A percentile compares a stretch with the other conserved stretches of the same genome.
These are phyloP conservation scores for Moesziomyces globuligerus DNA, from an alignment of 1,284 basidiomycete genomes.

Conservation along the genomic window DNA sequence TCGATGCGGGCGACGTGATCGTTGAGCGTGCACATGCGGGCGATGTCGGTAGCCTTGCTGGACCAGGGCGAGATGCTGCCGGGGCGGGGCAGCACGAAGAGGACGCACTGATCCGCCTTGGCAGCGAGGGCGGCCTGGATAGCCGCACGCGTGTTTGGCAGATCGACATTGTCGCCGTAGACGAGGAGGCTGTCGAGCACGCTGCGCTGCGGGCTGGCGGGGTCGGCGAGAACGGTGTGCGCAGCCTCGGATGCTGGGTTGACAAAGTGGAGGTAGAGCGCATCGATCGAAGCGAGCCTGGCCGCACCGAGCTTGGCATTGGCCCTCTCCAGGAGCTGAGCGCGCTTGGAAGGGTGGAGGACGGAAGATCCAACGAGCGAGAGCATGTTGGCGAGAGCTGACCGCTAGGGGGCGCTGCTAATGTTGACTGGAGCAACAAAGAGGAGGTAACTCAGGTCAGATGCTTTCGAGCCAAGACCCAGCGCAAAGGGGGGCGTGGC, in stretches of 20 bases:
- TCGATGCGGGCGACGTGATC: conserved; percentile 81
- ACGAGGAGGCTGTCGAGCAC: conserved; percentile 81
- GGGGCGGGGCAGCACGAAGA: conserved; percentile 61
- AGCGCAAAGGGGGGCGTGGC: too few relatives aligned
- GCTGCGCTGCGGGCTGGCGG: conserved; percentile 70
- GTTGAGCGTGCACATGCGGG: conserved; percentile 79
- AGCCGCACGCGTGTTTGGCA: conserved; percentile 70
- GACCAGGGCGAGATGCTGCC: conserved; percentile 89
- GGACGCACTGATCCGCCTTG: conserved; percentile 68
- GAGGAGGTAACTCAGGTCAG: too few relatives aligned
- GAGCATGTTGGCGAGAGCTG: conserved; percentile 42
- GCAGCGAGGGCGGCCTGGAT: conserved; percentile 66
- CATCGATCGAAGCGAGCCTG: conserved; percentile 76
- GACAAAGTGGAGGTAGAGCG: conserved; percentile 87
- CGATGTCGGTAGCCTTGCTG: conserved; percentile 95
- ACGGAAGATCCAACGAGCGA: conserved; percentile 67
- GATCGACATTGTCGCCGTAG: conserved; percentile 83
- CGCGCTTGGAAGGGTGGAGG: conserved; percentile 73
- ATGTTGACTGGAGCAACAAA: background rate
- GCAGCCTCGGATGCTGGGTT: conserved; percentile 72
- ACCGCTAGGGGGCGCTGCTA: background rate
- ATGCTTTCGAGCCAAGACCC: too few relatives aligned
- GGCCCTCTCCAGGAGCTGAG: conserved; percentile 76
- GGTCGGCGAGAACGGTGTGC: conserved; percentile 71
- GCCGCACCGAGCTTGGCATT: conserved; percentile 68